These are phyloP conservation scores for Neonothopanus nambi DNA, from an alignment of 1,284 basidiomycete genomes.

Conservation along the genomic window DNA sequence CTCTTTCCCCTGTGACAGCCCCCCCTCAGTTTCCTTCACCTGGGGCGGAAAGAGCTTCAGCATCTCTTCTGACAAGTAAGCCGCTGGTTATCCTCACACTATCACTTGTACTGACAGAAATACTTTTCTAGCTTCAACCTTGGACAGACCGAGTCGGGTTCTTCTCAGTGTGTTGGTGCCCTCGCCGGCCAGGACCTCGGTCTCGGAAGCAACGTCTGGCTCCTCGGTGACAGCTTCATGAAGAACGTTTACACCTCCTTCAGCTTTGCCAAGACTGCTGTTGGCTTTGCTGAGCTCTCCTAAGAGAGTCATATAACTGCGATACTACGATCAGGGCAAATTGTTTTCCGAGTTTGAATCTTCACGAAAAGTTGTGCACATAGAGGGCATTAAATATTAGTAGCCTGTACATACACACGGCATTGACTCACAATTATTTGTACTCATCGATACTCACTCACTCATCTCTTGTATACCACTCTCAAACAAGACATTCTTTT, in stretches of 20 bases:
- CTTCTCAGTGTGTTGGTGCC: constrained; percentile 26
- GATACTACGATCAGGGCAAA: constrained; percentile 11
- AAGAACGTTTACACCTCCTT: constrained; percentile 16
- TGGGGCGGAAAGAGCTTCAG: constrained; percentile 24
- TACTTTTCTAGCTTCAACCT: constrained; percentile 23
- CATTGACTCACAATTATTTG: no score
- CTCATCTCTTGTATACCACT: no score
- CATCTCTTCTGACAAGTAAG: constrained; percentile 20
- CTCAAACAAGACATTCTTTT: no score
- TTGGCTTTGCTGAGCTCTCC: constrained; percentile 14
- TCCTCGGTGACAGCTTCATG: no score
- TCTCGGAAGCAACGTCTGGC: constrained; percentile 16
- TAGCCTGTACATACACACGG: no score
- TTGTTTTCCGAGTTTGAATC: no score
- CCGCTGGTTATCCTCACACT: neutral
- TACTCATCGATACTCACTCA: no score
- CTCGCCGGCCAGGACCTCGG: constrained; percentile 22
- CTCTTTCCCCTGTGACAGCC: constrained; percentile 27
- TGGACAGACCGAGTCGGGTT: constrained; percentile 19
- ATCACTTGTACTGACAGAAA: neutral
- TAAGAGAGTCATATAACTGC: no score
- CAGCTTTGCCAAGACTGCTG: constrained; percentile 11
- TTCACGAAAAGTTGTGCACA: no score
- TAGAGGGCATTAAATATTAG: no score
- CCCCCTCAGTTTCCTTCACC: constrained; percentile 25